Conservation (phyloP, 1,139 yeast genomes). For the Saccharomyces uvarum region DNA sequence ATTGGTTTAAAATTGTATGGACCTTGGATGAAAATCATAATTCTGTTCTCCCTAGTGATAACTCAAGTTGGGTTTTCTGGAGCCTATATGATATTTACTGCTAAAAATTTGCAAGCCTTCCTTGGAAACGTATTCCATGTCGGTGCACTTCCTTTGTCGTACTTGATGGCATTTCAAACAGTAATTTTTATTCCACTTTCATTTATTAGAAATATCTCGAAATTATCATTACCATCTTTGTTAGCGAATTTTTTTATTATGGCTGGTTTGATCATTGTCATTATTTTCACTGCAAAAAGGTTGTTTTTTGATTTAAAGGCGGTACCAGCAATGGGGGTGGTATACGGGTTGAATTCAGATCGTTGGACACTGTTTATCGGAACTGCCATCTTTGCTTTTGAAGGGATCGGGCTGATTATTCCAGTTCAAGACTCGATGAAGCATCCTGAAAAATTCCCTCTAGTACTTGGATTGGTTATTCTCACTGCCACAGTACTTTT, state of each 20-base stretch:
- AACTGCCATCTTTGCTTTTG: slow-evolving; percentile 74
- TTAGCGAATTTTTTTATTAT: slow-evolving; percentile 61
- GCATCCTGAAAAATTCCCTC: slow-evolving; percentile 62
- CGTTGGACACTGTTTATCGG: slow-evolving; percentile 71
- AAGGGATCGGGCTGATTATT: slow-evolving; percentile 70
- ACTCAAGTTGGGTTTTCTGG: slow-evolving; percentile 76
- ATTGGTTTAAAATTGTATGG: slow-evolving; percentile 62
- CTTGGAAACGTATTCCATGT: slow-evolving; percentile 40
- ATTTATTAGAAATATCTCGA: slow-evolving; percentile 63
- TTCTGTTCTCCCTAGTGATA: slow-evolving; percentile 53
- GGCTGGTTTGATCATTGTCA: slow-evolving; percentile 55
- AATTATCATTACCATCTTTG: slow-evolving; percentile 58
- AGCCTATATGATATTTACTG: slow-evolving; percentile 66
- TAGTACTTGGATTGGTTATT: slow-evolving; percentile 54
- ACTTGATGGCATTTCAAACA: slow-evolving; percentile 49
- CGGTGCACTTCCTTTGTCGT: slow-evolving; percentile 31
- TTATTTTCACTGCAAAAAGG: slow-evolving; percentile 43
- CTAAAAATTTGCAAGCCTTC: slow-evolving; percentile 60
- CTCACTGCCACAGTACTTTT: slow-evolving; percentile 51
- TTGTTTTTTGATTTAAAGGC: slow-evolving; percentile 22
- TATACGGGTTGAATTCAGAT: slow-evolving; percentile 46
- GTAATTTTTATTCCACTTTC: slow-evolving; percentile 59
- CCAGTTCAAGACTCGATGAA: slow-evolving; percentile 75
- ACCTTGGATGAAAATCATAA: slow-evolving; percentile 47
- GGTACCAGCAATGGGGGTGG: slow-evolving; percentile 28